These are phyloP conservation scores for Mycosphaerella arachidis DNA, from an alignment of 2,329 filamentous ascomycete genomes.

Conservation along the genomic window DNA sequence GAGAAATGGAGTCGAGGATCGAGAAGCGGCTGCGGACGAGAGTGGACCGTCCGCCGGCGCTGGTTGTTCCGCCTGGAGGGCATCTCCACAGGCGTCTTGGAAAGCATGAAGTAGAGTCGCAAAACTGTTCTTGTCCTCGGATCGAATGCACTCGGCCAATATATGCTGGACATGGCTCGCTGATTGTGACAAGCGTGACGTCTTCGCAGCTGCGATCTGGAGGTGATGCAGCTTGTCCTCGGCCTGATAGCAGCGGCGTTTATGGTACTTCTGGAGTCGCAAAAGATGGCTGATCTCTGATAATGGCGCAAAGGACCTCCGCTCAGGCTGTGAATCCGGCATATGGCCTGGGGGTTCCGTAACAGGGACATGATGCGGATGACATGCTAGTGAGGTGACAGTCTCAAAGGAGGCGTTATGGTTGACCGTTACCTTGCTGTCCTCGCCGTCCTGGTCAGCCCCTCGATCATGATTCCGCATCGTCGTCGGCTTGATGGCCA, in stretches of 20 bases:
- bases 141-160: conserved; percentile 71
- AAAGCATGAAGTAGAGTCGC: conserved; percentile 70
- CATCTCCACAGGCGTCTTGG: conserved; percentile 70
- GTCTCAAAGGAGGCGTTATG: not conserved
- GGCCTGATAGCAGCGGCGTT: conserved; percentile 71
- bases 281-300: conserved; percentile 75
- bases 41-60: conserved; percentile 63
- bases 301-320: conserved; percentile 34
- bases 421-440: not conserved
- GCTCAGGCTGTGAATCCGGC: conserved; percentile 3
- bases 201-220: conserved; percentile 69
- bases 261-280: conserved; percentile 73
- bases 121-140: conserved; percentile 75
- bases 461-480: conserved; percentile 1
- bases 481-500: conserved; percentile 20
- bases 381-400: not conserved
- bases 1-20: conserved; percentile 40
- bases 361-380: conserved; percentile 1
- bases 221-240: conserved; percentile 69
- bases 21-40: not conserved
- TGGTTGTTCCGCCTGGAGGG: conserved; percentile 57
- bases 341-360: not conserved
- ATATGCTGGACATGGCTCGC: conserved; percentile 71
- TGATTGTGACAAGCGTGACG: conserved; percentile 67
- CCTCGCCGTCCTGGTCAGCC: not conserved